These are phyloP conservation scores for Penicillium sp. DNA, from an alignment of 2,329 filamentous ascomycete species.

Conservation along the genomic window DNA sequence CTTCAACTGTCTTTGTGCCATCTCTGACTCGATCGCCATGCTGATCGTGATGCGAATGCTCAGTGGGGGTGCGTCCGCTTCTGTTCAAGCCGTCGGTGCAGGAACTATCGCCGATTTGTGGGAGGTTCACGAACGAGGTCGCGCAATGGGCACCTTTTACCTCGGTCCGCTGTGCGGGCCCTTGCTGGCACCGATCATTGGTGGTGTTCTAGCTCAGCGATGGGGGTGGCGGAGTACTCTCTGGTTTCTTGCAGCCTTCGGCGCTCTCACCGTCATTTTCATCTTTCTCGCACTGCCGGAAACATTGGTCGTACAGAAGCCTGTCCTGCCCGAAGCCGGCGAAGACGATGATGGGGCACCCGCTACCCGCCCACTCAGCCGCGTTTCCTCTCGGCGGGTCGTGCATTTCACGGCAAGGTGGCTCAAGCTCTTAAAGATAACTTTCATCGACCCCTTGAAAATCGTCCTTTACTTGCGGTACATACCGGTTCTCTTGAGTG, in stretches of 20 bases:
- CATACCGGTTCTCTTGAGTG: constrained; percentile 68
- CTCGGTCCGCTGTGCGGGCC: constrained; percentile 74
- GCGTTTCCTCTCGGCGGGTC: constrained; percentile 62
- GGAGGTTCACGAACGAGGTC: constrained; percentile 68
- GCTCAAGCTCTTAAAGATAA: constrained; percentile 55
- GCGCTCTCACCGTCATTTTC: constrained; percentile 46
- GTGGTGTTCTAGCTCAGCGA: constrained; percentile 65
- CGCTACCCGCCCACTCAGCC: constrained; percentile 39
- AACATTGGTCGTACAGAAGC: constrained; percentile 33
- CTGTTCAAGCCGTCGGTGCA: constrained; percentile 77
- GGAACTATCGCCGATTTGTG: constrained; percentile 81
- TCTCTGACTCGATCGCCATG: constrained; percentile 69
- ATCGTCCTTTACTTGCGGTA: constrained; percentile 71
- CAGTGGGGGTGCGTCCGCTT: constrained; percentile 72
- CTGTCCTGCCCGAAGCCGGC: constrained; percentile 31
- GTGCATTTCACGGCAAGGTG: constrained; percentile 57
- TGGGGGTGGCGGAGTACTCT: constrained; percentile 74
- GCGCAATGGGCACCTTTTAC: constrained; percentile 81
- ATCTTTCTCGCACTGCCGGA: constrained; percentile 48
- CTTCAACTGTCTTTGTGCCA: constrained; percentile 66
- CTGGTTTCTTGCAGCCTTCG: constrained; percentile 74
- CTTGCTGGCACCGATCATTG: constrained; percentile 71
- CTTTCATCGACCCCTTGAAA: constrained; percentile 68
- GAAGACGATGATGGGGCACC: constrained; percentile 20
- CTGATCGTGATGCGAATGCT: constrained; percentile 73